Evolutionary conservation across 2,329 filamentous ascomycete species (phyloP), one percentile per base, ranked within the genome.

Genomic region (Aspergillus flavus): DNA sequence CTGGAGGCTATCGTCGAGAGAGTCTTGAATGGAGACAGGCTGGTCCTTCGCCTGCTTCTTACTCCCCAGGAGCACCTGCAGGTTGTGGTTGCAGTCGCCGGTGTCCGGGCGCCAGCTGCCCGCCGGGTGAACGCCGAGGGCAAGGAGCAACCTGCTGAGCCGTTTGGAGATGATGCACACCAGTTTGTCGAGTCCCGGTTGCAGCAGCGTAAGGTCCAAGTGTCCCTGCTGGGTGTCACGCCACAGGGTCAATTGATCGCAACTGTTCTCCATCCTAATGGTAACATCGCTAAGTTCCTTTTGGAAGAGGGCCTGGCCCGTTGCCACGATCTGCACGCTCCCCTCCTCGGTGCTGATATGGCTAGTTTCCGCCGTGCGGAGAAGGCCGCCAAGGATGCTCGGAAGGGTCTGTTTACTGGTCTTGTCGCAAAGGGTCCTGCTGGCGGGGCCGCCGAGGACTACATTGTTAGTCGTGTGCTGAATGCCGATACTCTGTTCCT

Each of bases 241-340:
- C 92, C 93, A 1, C 94, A 97, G 78, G 92, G 92, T 63, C 92
- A 97, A 74, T 86, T 99, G n/a, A 89, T 99, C 60, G 95, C 91
- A 61, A 88, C 89, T 57, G 85, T 99, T 50, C 85, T 94, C 68
- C 95, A 99, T 80, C 94, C 94, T 32, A 88, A 90, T 64, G 95
- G 95, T 66, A 97, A 93, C 79, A 96, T 99, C 76, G 93, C 94
- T 66, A 92, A 92, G 68, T 96, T 96, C 78, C 80, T 99, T 50
- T 87, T 99, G 52, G 89, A 94, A 72, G 92, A 93, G 59, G 95
- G 95, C 71, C 84, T 98, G 61, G 95, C 94, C 46, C 87, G 93
- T 73, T 98, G 94, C 82, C 93, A 94, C 68, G 95, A 99, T 79
- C 94, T 95, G 80, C 95, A 99, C 82, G 96, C 94, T 0, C 96